Base-by-base conservation (phyloP, 768 basidiomycete species). In the Fibroporia radiculosa region DNA sequence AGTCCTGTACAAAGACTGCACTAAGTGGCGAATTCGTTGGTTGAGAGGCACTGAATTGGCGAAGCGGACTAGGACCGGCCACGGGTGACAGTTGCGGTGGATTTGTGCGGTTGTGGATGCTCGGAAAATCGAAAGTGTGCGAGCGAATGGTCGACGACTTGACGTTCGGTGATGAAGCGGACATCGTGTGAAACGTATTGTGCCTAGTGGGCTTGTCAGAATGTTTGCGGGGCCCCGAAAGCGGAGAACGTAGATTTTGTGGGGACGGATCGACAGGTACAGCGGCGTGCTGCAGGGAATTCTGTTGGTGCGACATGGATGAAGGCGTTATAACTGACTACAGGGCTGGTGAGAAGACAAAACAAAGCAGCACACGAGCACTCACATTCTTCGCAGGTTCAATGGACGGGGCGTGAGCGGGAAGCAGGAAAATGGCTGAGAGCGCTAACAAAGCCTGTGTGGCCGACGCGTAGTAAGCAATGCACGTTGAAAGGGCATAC, bases 381-480 rank as follows among this genome's bases (percentile, higher is more conserved):
- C 34, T 7, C 25, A 40, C 39, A 25, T n/a, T 24, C 23, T 23
- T 42, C 27, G 13, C 16, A 42, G 19, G 19, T 3, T 31, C 41
- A 34, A 11, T 19, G 24, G 7, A n/a, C 12, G 28, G 8, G 27
- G 16, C 27, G 41, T 18, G 16, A 25, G 16, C 26, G 20, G 12
- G 16, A 27, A 18, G n/a, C 14, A 29, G 11, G 25, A 31, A 41
- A 28, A 6, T 16, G 26, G 29, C 16, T 14, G 23, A n/a, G 6
- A 19, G 41, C 29, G 16, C 41, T 42, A 42, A 18, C 29, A 42
- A 25, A 42, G 41, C 41, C 41, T 42, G n/a, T 2, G 24, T 11
- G 16, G 13, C 29, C 12, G 18, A 12, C 11, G 28, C 20, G 14
- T 19, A 12, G 22, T 38, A 12, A 26, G 29, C 13, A n/a, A 27